Base-by-base conservation (phyloP, 2,329 filamentous ascomycete species). In the Trichophyton benhamiae region DNA sequence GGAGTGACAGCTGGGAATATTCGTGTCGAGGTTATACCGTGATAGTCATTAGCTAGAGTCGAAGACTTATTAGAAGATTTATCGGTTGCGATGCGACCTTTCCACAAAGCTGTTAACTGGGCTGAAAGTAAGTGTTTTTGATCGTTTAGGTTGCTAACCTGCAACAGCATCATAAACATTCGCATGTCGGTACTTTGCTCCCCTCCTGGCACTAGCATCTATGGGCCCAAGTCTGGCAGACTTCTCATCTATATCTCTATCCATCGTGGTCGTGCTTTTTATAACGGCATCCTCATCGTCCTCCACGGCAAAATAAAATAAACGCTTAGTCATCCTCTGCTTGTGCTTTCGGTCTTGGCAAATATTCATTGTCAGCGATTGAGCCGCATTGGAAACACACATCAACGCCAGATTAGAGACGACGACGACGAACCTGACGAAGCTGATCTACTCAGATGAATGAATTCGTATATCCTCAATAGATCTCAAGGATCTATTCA, bases 401-500 rank as follows among this genome's bases (percentile, higher is more conserved):
- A 13, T 11, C 33, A 38, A 38, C 9, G 11, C 11, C 33, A 38
- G 11, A 13, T 1, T 9, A 38, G 33, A 38, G 25, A 27, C 17
- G 13, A 49, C 20, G 20, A 27, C 46, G 15, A 6, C 46, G 22
- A 49, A 49, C 22, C 13, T 49, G 20, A 15, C 9, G 25, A 5
- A 27, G 9, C 20, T 27, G 20, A 13, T 13, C 11, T 41, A 42
- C 30, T 49, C 59, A 66, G 73, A 86, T 87, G 84, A 79, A 92
- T 90, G 85, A 87, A 88, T 83, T 79, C 83, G 71, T 84, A 86
- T 72, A 79, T 95, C 64, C 80, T 94, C 73, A 84, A 88, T 72
- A 86, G 90, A 76, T 85, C 88, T 72, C 80, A 85, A 64, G 89
- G 89, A 75, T 81, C 81, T 68, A 74, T 89, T 63, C 76, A 79